Conservation (phyloP, 345 rosid genomes). For the Trapa incisa region DNA sequence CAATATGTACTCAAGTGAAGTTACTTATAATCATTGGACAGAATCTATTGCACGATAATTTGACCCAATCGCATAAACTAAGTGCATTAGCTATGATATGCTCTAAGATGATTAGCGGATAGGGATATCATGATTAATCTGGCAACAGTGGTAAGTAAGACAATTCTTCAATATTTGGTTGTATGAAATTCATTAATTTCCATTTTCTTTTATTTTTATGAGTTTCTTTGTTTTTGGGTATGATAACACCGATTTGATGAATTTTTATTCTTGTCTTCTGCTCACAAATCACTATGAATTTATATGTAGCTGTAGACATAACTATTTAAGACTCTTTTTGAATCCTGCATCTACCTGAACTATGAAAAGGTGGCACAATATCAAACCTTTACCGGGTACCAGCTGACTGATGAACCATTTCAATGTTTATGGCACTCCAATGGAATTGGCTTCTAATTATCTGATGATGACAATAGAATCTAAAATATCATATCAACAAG, state of each 20-base stretch:
- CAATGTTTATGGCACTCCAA: slow-evolving; percentile 45
- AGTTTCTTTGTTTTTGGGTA: background rate
- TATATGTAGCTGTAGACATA: too few relatives aligned
- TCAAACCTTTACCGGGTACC: slow-evolving; percentile 81
- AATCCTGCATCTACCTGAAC: slow-evolving; percentile 4
- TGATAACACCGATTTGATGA: too few relatives aligned
- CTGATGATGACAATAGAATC: slow-evolving; percentile 49
- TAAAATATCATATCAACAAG: slow-evolving; percentile 57
- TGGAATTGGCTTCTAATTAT: slow-evolving; percentile 86
- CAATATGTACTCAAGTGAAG: background rate
- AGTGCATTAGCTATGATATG: background rate
- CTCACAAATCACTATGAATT: too few relatives aligned
- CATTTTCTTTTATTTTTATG: background rate
- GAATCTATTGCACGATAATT: background rate
- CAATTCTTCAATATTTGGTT: background rate
- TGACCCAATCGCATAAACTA: background rate
- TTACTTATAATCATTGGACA: background rate
- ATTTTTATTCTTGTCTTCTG: background rate
- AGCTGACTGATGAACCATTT: slow-evolving; percentile 64
- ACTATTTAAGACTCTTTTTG: background rate
- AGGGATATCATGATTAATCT: background rate
- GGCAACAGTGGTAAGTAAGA: background rate
- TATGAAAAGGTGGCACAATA: slow-evolving; percentile 43
- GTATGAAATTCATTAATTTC: background rate
- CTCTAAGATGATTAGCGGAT: background rate